Evolutionary conservation across 495 filamentous ascomycete species (phyloP).

Genomic region (Xylaria palmicola): DNA sequence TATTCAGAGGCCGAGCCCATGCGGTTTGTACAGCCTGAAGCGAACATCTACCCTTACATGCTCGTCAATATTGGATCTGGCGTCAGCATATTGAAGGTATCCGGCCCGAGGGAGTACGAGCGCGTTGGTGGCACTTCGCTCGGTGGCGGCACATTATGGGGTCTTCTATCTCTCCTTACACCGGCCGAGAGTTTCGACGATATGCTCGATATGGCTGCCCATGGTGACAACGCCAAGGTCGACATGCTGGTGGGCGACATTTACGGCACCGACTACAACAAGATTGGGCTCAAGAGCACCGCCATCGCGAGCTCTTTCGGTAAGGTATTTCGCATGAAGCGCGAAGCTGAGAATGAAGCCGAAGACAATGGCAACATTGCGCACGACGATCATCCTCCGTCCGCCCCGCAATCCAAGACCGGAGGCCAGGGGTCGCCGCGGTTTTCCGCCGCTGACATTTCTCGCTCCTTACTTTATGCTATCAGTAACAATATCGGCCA

Average conservation of each 20-base stretch:
- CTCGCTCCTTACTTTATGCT: constrained; percentile 72
- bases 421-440: constrained; percentile 25
- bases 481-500: constrained; percentile 95
- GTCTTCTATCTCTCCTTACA: constrained; percentile 83
- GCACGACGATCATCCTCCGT: constrained; percentile 46
- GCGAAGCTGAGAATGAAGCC: constrained; percentile 67
- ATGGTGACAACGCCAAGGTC: constrained; percentile 86
- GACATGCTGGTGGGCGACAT: constrained; percentile 99
- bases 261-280: constrained; percentile 91
- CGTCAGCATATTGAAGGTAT: constrained; percentile 98
- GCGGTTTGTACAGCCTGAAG: constrained; percentile 68
- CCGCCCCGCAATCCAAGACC: constrained; percentile 17
- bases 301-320: constrained; percentile 96
- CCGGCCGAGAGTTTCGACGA: constrained; percentile 90
- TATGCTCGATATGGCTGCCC: constrained; percentile 91
- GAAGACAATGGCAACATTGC: constrained; percentile 68
- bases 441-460: constrained; percentile 52
- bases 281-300: constrained; percentile 89
- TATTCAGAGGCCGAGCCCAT: constrained; percentile 87
- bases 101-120: constrained; percentile 77
- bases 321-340: constrained; percentile 89
- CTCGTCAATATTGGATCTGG: constrained; percentile 99
- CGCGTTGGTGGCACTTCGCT: constrained; percentile 94
- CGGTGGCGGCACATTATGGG: constrained; percentile 95
- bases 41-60: constrained; percentile 90